These are phyloP conservation scores for Protomyces lactucae-debilis DNA, from an alignment of 1,139 yeast species.

Conservation along the genomic window DNA sequence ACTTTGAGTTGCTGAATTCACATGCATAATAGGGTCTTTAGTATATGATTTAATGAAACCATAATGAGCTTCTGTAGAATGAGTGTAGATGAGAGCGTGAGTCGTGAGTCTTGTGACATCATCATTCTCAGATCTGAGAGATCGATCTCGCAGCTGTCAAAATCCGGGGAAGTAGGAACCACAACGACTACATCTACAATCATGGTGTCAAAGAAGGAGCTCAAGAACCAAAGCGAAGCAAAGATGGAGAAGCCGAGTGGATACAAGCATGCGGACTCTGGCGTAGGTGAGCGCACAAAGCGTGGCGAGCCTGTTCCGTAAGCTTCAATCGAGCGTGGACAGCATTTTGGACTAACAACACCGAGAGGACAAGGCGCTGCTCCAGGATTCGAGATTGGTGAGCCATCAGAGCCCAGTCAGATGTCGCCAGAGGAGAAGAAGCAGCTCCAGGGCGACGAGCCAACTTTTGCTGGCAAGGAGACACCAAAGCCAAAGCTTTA, in stretches of 20 bases:
- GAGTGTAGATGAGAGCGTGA: too few relatives aligned
- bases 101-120: constrained; percentile 13
- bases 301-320: constrained; percentile 13
- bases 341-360: neutral
- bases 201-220: constrained; percentile 27
- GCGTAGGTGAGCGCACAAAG: constrained; percentile 24
- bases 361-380: constrained; percentile 5
- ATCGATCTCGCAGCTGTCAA: constrained; percentile 14
- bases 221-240: constrained; percentile 5
- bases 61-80: too few relatives aligned
- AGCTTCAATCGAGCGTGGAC: neutral
- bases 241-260: constrained; percentile 17
- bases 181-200: neutral
- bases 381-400: constrained; percentile 6
- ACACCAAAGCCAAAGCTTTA: neutral
- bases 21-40: neutral
- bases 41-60: too few relatives aligned
- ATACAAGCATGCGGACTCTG: constrained; percentile 15
- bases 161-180: constrained; percentile 11
- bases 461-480: constrained; percentile 1
- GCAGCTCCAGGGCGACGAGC: constrained; percentile 7
- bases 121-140: constrained; percentile 18
- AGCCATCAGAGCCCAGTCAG: constrained; percentile 17
- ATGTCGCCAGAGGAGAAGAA: constrained; percentile 25
- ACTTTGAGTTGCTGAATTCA: constrained; percentile 3